Percentiles rank a stretch among this genome's conserved stretches.
Conservation (phyloP, 1,284 basidiomycete genomes). For the Papiliotrema flavescens region DNA sequence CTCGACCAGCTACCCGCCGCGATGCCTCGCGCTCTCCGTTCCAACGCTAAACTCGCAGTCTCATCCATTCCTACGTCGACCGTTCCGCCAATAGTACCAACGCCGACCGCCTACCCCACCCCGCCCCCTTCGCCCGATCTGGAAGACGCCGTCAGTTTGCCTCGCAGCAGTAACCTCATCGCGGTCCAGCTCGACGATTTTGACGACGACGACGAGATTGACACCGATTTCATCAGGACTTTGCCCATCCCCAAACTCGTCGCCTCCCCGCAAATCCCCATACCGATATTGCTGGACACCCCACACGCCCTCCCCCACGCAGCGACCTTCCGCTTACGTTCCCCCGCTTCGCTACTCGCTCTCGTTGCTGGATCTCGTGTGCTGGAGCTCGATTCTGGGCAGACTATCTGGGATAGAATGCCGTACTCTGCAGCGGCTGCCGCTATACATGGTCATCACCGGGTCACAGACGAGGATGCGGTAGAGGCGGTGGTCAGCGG, state of each 20-base stretch:
- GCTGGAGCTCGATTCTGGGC: conserved; percentile 9
- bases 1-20: too few species aligned
- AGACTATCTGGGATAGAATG: conserved; percentile 27
- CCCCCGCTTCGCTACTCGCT: conserved; percentile 13
- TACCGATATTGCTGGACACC: conserved; percentile 14
- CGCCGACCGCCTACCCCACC: conserved; percentile 23
- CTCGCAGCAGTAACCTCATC: neutral
- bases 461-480: conserved; percentile 20
- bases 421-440: conserved; percentile 20
- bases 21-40: too few species aligned
- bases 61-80: too few species aligned
- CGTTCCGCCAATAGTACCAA: too few species aligned
- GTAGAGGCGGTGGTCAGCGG: conserved; percentile 25
- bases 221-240: too few species aligned
- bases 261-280: neutral
- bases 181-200: neutral
- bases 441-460: conserved; percentile 2
- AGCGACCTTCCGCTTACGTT: conserved; percentile 11
- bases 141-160: neutral
- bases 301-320: conserved; percentile 18
- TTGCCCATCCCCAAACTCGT: too few species aligned
- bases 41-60: too few species aligned
- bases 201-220: neutral
- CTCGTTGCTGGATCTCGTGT: conserved; percentile 16
- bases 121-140: conserved; percentile 23